Percentiles rank a stretch among this genome's conserved stretches.
These are phyloP conservation scores for Alnus glutinosa DNA, from an alignment of 306 rosid species.

Conservation along the genomic window DNA sequence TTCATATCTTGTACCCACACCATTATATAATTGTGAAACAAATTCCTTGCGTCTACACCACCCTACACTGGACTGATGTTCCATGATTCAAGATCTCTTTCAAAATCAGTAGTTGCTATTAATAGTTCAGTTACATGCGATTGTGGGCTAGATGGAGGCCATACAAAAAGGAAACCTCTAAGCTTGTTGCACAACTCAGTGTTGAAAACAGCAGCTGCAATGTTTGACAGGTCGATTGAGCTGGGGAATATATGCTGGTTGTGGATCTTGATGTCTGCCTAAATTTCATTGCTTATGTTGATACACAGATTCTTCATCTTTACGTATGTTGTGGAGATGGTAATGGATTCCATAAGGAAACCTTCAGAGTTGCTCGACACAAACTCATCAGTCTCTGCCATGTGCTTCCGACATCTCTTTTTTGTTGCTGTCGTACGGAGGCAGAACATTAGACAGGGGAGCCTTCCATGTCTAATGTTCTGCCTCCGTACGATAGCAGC, in stretches of 20 bases:
- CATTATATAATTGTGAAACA: constrained; percentile 84
- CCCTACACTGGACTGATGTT: constrained; percentile 82
- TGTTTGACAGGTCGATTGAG: constrained; percentile 80
- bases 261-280: constrained; percentile 88
- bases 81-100: constrained; percentile 89
- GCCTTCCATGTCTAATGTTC: too few species aligned
- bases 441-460: neutral
- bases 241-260: constrained; percentile 85
- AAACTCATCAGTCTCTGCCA: constrained; percentile 96
- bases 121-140: constrained; percentile 82
- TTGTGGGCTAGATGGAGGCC: constrained; percentile 93
- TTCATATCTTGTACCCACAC: constrained; percentile 97
- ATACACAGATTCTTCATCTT: constrained; percentile 85
- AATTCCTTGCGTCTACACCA: constrained; percentile 74
- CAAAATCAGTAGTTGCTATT: constrained; percentile 81
- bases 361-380: constrained; percentile 75
- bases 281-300: constrained; percentile 71
- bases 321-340: constrained; percentile 84
- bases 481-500: too few species aligned
- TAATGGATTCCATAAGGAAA: constrained; percentile 63
- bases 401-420: constrained; percentile 81
- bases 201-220: constrained; percentile 91
- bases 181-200: constrained; percentile 77
- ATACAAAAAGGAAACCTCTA: constrained; percentile 75
- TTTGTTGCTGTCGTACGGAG: constrained; percentile 57